Percentiles rank a stretch among this genome's conserved stretches.
These are phyloP conservation scores for Mycosphaerella sp. DNA, from an alignment of 2,329 filamentous ascomycete genomes.

Conservation along the genomic window DNA sequence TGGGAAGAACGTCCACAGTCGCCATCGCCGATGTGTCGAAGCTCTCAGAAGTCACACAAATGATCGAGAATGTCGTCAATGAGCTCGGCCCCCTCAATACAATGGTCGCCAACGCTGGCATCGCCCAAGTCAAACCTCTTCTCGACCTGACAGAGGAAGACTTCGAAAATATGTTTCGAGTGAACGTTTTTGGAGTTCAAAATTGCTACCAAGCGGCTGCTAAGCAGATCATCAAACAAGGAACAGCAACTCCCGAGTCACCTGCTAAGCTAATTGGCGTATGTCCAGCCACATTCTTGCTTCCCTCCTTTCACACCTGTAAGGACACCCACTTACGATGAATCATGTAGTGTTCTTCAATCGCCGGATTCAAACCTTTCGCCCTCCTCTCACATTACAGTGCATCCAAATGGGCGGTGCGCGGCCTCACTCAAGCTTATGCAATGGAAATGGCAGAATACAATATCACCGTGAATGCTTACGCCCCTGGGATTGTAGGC, in stretches of 20 bases:
- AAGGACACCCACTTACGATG: not conserved
- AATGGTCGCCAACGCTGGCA: slow-evolving; percentile 58
- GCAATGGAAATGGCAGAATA: slow-evolving; percentile 60
- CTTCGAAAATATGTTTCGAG: slow-evolving; percentile 53
- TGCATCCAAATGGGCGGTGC: slow-evolving; percentile 60
- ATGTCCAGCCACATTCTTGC: not conserved
- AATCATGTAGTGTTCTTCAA: slow-evolving; percentile 31
- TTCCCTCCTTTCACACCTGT: not conserved
- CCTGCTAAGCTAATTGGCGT: slow-evolving; percentile 45
- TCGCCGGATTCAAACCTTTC: slow-evolving; percentile 58
- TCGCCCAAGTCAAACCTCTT: slow-evolving; percentile 51
- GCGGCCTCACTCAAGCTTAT: slow-evolving; percentile 60
- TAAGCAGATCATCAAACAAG: slow-evolving; percentile 59
- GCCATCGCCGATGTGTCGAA: slow-evolving; percentile 58
- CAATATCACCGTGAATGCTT: slow-evolving; percentile 61
- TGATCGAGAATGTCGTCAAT: slow-evolving; percentile 49
- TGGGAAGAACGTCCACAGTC: slow-evolving; percentile 50
- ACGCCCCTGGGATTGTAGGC: slow-evolving; percentile 62
- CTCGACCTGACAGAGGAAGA: slow-evolving; percentile 55
- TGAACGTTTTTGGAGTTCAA: slow-evolving; percentile 61
- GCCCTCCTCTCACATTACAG: slow-evolving; percentile 56
- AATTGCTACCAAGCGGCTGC: slow-evolving; percentile 60
- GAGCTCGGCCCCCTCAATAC: slow-evolving; percentile 49
- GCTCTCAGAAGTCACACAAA: slow-evolving; percentile 46
- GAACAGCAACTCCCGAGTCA: slow-evolving; percentile 37